Evolutionary conservation across 139 green algal species (phyloP), one percentile per base, ranked within the genome.

Genomic region (Pleodorina starrii): DNA sequence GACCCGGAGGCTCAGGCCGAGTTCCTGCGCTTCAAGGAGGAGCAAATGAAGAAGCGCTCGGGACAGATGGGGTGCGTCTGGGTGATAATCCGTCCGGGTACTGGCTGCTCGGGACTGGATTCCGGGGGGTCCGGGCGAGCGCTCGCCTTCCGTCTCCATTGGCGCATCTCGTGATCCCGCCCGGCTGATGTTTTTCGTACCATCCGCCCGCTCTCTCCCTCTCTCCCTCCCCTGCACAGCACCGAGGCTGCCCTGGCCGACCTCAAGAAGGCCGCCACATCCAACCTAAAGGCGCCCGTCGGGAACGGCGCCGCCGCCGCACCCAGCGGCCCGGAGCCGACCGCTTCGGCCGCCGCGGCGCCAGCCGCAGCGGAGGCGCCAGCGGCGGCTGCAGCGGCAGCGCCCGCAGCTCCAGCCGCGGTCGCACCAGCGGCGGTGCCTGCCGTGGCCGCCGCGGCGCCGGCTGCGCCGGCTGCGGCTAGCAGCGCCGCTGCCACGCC

Each of bases 11-110:
- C 83, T 0, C 66, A 88, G 27, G 68, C 66, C 35, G 83, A 88
- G 66, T 88, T 88, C 68, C 43, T 88, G 54, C 66, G 68, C 46
- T 88, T 88, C 83, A 88, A 88, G 83, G 83, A 88, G 66, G 83
- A 88, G 83, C 57, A 69, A 71, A 80, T 72, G 32, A 88, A 88
- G 83, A 88, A 88, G 25, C 82, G 82, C 43, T 51, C 35, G 44
- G 60, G 81, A 54, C 63, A 78, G 14, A 68, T 79, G 63, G 81
- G 60, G 63, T 87, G 29, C 42, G 81, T 77, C 7, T 25, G 7
- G 54, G 5, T n/a, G n/a, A 57, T 57, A 57, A 57, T 57, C 48
- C 10, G 48, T 10, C 48, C 48, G 48, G 1, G 59, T 36, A 19
- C 23, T 42, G 35, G 40, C 14, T 74, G 36, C 21, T 14, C 40